Evolutionary conservation across 257 asterid species (phyloP).

Genomic region (Lavandula angustifolia): DNA sequence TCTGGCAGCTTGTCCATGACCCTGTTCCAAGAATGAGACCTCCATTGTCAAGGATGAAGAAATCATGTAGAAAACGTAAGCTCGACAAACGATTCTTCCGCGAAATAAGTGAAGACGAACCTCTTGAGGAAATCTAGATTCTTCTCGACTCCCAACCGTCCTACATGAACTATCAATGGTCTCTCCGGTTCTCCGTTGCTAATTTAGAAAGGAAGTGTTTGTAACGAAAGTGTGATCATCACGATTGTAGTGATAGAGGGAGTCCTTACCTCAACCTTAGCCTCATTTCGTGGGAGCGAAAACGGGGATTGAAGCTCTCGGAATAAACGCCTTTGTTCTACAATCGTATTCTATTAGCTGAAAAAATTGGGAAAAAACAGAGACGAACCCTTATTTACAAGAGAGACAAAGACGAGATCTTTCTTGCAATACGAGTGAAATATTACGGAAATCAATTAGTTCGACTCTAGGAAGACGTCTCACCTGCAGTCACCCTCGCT

Average conservation of each 20-base stretch:
- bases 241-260: background rate
- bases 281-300: slow-evolving; percentile 28
- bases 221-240: slow-evolving; percentile 23
- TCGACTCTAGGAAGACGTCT: slow-evolving; percentile 20
- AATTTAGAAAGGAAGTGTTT: slow-evolving; percentile 20
- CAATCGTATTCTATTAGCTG: slow-evolving; percentile 83
- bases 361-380: background rate
- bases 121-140: slow-evolving; percentile 88
- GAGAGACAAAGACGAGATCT: background rate
- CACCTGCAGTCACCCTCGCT: slow-evolving; percentile 88
- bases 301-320: slow-evolving; percentile 86
- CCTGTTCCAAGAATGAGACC: slow-evolving; percentile 53
- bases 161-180: slow-evolving; percentile 93
- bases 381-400: background rate
- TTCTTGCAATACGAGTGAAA: background rate
- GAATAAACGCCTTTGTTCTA: slow-evolving; percentile 99
- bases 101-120: slow-evolving; percentile 40
- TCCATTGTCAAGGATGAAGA: slow-evolving; percentile 21
- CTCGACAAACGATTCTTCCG: background rate
- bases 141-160: slow-evolving; percentile 95
- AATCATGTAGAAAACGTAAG: background rate
- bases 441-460: slow-evolving; percentile 2
- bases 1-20: slow-evolving; percentile 91
- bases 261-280: no score
- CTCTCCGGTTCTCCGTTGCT: slow-evolving; percentile 89